These are phyloP conservation scores for Schizochytrium sp. DNA, from an alignment of 108 stramenopile genomes.

Conservation along the genomic window DNA sequence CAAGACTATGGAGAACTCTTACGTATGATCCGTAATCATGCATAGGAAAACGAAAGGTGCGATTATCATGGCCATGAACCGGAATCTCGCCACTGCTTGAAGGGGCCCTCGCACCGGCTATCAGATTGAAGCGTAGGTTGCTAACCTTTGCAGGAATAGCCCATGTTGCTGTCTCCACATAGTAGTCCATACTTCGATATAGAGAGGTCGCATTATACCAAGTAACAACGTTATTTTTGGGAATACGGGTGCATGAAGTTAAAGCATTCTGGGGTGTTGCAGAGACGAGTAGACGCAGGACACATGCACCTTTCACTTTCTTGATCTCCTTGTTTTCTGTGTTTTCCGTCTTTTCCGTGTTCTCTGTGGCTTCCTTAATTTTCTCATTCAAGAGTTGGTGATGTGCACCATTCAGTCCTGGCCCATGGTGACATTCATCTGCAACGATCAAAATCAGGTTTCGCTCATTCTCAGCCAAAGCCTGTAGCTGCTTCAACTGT, in stretches of 20 bases:
- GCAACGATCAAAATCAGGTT: slow-evolving; percentile 6
- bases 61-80: neutral
- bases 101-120: neutral
- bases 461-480: neutral
- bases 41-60: neutral
- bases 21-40: neutral
- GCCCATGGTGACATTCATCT: slow-evolving; percentile 9
- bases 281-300: slow-evolving; percentile 23
- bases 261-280: slow-evolving; percentile 2
- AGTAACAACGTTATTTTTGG: neutral
- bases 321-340: too few relatives aligned
- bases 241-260: neutral
- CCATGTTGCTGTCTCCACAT: slow-evolving; percentile 31
- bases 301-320: too few relatives aligned
- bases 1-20: neutral
- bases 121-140: neutral
- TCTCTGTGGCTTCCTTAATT: too few relatives aligned
- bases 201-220: slow-evolving; percentile 9
- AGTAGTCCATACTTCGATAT: slow-evolving; percentile 34
- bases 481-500: neutral
- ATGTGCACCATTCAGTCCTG: neutral
- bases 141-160: neutral
- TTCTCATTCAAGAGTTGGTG: neutral
- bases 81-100: too few relatives aligned
- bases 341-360: too few relatives aligned